Evolutionary conservation across 2,329 filamentous ascomycete genomes (phyloP).

Genomic region (Alternaria longipes): DNA sequence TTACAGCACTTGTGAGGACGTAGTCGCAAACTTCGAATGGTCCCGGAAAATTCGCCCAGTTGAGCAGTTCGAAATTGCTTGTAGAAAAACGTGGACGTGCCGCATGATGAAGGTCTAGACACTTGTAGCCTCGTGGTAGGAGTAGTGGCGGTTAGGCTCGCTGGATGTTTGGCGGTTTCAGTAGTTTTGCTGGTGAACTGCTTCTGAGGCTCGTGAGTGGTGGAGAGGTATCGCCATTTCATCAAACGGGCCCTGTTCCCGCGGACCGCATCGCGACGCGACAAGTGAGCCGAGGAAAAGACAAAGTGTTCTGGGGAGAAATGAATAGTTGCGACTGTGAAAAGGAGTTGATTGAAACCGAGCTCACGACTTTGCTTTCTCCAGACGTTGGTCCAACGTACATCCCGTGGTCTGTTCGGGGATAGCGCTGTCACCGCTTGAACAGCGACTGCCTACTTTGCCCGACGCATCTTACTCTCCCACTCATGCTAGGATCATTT

Average conservation of each 20-base stretch:
- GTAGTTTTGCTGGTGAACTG: constrained; percentile 5
- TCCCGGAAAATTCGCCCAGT: constrained; percentile 38
- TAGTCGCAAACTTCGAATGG: constrained; percentile 16
- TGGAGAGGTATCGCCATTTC: constrained; percentile 8
- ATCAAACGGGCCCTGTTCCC: constrained; percentile 16
- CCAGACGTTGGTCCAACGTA: background rate
- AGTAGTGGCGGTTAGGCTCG: constrained; percentile 19
- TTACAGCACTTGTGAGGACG: constrained; percentile 28
- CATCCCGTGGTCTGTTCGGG: background rate
- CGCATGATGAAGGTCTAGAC: constrained; percentile 33
- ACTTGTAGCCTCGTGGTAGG: constrained; percentile 20
- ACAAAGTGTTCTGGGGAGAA: background rate
- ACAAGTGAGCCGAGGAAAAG: background rate
- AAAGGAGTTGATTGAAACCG: background rate
- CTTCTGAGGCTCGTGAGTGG: constrained; percentile 18
- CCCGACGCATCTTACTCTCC: background rate
- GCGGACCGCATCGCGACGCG: constrained; percentile 7
- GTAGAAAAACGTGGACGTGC: constrained; percentile 29
- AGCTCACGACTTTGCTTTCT: background rate
- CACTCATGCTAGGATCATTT: background rate
- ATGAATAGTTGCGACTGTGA: background rate
- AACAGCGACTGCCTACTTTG: background rate
- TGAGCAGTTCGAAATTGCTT: constrained; percentile 33
- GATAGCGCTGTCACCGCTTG: constrained; percentile 3
- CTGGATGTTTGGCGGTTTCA: constrained; percentile 17